Evolutionary conservation across 1,284 basidiomycete species (phyloP), one percentile per base, ranked within the genome.

Genomic region (Tilletiopsis washingtonensis): DNA sequence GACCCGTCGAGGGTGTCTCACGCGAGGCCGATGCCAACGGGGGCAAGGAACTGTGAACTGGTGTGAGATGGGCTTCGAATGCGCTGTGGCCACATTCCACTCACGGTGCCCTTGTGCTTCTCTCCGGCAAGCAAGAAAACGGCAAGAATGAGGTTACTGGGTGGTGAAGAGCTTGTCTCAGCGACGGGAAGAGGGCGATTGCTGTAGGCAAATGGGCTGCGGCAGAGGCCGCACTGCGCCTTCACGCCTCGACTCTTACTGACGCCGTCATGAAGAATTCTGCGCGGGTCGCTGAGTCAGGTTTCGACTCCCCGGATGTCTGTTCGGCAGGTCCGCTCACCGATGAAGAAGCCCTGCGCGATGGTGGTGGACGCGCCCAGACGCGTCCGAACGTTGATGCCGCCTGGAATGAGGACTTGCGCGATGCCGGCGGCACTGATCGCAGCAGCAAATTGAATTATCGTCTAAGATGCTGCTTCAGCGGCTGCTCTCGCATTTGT

Each of bases 11-110:
- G n/a, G n/a, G n/a, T n/a, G n/a, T n/a, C n/a, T n/a, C n/a, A 42
- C 23, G 47, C 43, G 3, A 57, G 40, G 5, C 55, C 85, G 48
- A 86, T 83, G 3, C 84, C 82, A 54, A 87, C 74, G 3, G 85
- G 85, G 20, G 85, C 84, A 53, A 86, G 81, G 1, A 84, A 83
- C 0, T 9, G 29, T 34, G 29, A 34, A 34, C 9, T 9, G 29
- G 29, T 34, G 29, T 34, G 9, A n/a, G n/a, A n/a, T 34, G 29
- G n/a, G 29, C n/a, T n/a, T n/a, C n/a, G 9, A 34, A 34, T 9
- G 29, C 29, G 9, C 9, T 34, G 29, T n/a, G 29, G n/a, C 9
- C 29, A n/a, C 29, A 34, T n/a, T 34, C 29, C 29, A 9, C 9
- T 9, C 29, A 34, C n/a, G 29, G n/a, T n/a, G n/a, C 29, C 29